phyloP scores from a whole-genome alignment of 768 basidiomycete species.

The Leccinum obscurum region DNA sequence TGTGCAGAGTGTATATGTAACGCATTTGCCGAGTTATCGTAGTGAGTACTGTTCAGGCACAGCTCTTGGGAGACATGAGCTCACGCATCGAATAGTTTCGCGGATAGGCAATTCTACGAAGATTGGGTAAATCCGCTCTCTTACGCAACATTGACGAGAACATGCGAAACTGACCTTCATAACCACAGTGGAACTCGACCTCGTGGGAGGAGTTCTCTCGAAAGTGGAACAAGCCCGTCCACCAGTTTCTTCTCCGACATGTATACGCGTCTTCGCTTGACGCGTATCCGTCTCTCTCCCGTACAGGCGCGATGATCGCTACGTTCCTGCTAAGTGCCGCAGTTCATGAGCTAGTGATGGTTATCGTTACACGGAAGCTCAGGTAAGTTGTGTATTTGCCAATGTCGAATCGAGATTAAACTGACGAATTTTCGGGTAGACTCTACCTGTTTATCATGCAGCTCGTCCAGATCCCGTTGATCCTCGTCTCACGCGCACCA shows the following conservation, averaged over 20 bases:
- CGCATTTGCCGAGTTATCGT: slow-evolving; percentile 89
- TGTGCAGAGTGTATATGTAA: slow-evolving; percentile 90
- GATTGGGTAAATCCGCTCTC: slow-evolving; percentile 70
- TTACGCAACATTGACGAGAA: background rate
- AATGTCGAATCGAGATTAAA: background rate
- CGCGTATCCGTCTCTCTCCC: slow-evolving; percentile 67
- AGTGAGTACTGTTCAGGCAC: slow-evolving; percentile 46
- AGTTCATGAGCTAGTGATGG: slow-evolving; percentile 96
- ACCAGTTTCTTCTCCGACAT: slow-evolving; percentile 90
- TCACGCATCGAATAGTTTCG: slow-evolving; percentile 58
- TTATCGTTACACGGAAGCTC: slow-evolving; percentile 90
- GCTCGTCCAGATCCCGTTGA: slow-evolving; percentile 91
- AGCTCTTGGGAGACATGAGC: background rate
- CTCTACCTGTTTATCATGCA: slow-evolving; percentile 84
- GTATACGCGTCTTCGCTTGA: slow-evolving; percentile 90
- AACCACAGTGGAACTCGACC: slow-evolving; percentile 87
- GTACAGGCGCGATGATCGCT: slow-evolving; percentile 80
- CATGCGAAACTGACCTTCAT: background rate
- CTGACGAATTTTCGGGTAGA: slow-evolving; percentile 36
- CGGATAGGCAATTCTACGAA: slow-evolving; percentile 97
- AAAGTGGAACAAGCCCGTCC: slow-evolving; percentile 98
- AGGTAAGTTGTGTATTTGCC: slow-evolving; percentile 45
- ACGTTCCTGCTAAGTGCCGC: slow-evolving; percentile 91
- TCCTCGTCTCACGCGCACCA: slow-evolving; percentile 75
- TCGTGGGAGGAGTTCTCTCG: slow-evolving; percentile 97